These are phyloP conservation scores for Candolleomyces eurysporus DNA, from an alignment of 768 basidiomycete species.

Conservation along the genomic window DNA sequence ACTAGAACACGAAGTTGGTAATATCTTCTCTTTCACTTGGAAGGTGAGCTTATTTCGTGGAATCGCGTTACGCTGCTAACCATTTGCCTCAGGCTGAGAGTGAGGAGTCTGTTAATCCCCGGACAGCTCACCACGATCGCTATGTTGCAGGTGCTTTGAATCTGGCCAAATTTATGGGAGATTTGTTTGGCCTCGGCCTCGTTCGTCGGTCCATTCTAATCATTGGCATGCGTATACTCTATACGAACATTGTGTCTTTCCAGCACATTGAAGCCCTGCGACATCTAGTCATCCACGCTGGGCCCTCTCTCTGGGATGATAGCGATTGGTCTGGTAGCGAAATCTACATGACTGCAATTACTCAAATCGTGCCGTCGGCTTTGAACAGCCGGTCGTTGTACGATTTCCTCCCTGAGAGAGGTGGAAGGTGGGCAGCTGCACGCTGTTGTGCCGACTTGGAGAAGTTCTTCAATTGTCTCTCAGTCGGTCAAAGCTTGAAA, in stretches of 20 bases:
- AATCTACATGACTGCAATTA: not conserved
- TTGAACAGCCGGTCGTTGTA: no score
- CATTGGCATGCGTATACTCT: not conserved
- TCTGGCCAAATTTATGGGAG: not conserved
- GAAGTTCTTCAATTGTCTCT: no score
- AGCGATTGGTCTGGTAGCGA: not conserved
- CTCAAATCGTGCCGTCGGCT: not conserved
- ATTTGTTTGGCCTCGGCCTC: not conserved
- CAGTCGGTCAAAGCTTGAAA: no score
- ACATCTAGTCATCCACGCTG: not conserved
- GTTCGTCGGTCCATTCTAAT: not conserved
- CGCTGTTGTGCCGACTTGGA: no score
- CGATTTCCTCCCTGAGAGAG: no score
- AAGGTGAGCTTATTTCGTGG: not conserved
- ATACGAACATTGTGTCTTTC: not conserved
- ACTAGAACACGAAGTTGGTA: not conserved
- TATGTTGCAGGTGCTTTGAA: not conserved
- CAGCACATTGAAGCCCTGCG: conserved; percentile 5
- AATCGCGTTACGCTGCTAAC: not conserved
- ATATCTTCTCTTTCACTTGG: not conserved
- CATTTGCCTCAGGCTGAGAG: not conserved
- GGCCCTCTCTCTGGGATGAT: not conserved
- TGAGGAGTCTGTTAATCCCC: not conserved
- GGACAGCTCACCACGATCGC: not conserved
- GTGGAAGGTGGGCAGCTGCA: no score